These are phyloP conservation scores for Curvularia hawaiiensis DNA, from an alignment of 2,329 filamentous ascomycete species.

Conservation along the genomic window DNA sequence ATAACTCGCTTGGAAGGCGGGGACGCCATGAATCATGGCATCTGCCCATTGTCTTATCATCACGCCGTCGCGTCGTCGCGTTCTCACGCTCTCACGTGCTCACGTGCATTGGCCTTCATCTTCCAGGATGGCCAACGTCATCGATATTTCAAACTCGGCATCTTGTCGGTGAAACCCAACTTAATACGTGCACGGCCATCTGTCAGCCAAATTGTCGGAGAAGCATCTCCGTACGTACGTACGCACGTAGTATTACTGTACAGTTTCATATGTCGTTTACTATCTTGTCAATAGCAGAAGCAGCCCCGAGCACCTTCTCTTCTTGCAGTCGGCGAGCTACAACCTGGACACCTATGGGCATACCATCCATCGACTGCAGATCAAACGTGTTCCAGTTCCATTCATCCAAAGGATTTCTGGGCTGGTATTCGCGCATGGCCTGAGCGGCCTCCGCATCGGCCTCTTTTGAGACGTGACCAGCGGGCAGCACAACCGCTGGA, in stretches of 20 bases:
- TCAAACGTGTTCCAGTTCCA: constrained; percentile 56
- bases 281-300: constrained; percentile 33
- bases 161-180: background rate
- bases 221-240: background rate
- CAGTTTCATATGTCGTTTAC: background rate
- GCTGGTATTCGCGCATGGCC: constrained; percentile 43
- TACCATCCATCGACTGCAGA: constrained; percentile 42
- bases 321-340: constrained; percentile 45
- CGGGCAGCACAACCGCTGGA: constrained; percentile 61
- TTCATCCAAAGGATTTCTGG: constrained; percentile 58
- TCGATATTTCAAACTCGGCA: background rate
- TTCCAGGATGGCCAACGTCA: background rate
- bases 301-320: constrained; percentile 47
- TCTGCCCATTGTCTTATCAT: constrained; percentile 19
- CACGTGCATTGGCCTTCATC: background rate
- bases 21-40: constrained; percentile 12
- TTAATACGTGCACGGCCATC: background rate
- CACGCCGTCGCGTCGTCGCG: constrained; percentile 15
- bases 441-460: constrained; percentile 45
- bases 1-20: constrained; percentile 17
- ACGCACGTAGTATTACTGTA: too few species aligned
- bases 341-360: constrained; percentile 46
- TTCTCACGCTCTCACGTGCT: constrained; percentile 1
- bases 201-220: background rate
- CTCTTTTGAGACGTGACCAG: constrained; percentile 53